These are phyloP conservation scores for Cadophora sp. DNA, from an alignment of 2,329 filamentous ascomycete genomes.

Conservation along the genomic window DNA sequence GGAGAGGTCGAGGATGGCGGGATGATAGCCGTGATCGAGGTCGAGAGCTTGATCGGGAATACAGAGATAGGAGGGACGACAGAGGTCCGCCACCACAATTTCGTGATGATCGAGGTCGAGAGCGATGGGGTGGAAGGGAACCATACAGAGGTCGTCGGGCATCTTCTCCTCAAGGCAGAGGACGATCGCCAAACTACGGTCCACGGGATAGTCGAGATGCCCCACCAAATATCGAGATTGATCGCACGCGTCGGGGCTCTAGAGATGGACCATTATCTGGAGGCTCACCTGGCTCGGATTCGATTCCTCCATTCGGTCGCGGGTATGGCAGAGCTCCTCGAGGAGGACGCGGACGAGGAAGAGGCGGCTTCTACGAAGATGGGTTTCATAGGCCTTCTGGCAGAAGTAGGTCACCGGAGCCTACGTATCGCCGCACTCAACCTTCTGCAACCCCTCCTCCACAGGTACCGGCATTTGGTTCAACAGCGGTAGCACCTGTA, in stretches of 20 bases:
- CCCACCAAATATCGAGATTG: conserved; percentile 69
- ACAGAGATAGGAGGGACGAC: conserved; percentile 60
- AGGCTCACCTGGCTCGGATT: conserved; percentile 74
- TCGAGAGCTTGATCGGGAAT: conserved; percentile 52
- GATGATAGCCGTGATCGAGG: conserved; percentile 71
- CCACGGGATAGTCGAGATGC: conserved; percentile 55
- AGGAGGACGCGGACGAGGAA: conserved; percentile 55
- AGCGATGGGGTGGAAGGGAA: conserved; percentile 34
- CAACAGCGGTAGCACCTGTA: conserved; percentile 32
- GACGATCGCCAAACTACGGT: conserved; percentile 72
- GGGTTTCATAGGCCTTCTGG: conserved; percentile 43
- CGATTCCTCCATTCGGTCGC: conserved; percentile 48
- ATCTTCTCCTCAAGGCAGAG: conserved; percentile 66
- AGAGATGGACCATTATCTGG: conserved; percentile 77
- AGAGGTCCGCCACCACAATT: conserved; percentile 54
- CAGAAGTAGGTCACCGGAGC: conserved; percentile 45
- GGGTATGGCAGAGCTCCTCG: conserved; percentile 58
- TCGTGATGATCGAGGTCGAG: conserved; percentile 58
- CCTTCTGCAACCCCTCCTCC: conserved; percentile 61
- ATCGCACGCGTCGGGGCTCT: conserved; percentile 71
- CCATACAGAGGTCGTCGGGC: conserved; percentile 63
- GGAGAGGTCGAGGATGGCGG: conserved; percentile 48
- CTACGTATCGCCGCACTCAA: conserved; percentile 42
- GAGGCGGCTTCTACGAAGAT: conserved; percentile 64
- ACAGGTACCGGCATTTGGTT: conserved; percentile 61